Evolutionary conservation across 2,329 filamentous ascomycete genomes (phyloP), one percentile per base, ranked within the genome.

Genomic region (Phyllosticta citriasiana): DNA sequence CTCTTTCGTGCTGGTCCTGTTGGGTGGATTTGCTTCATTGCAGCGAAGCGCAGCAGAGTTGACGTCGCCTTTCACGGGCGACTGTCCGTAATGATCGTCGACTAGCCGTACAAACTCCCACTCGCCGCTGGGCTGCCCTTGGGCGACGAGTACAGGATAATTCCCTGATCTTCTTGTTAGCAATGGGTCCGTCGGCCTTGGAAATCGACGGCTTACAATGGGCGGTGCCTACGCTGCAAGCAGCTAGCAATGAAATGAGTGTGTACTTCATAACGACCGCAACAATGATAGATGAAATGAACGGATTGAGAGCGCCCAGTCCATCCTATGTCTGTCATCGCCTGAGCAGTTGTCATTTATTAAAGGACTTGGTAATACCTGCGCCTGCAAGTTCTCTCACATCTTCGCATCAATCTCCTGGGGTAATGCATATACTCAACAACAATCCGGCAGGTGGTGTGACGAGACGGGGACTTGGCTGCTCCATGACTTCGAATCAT

Each of bases 21-120:
- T 30, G 57, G 62, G 22, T 40, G 27, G 12, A 62, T 61, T 56
- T 26, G 52, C 52, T 19, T 53, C 9, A 24, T 57, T 12, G 59
- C 27, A 27, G 56, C 57, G 54, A 61, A 63, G 8, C 10, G 47
- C n/a, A 62, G 26, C 4, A 47, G 40, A 47, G 16, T 47, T n/a
- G 40, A 47, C 40, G 4, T 47, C 40, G 14, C 40, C 27, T 19
- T 54, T 30, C 19, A 54, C 27, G 14, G 24, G 27, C 27, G 24
- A 26, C n/a, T 26, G 53, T 30, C 53, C 53, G 19, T 54, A 26
- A 26, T 54, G 24, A 9, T 54, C 53, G 24, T 54, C n/a, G 26
- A 24, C 55, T 8, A 33, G 8, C 60, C 16, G 26, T 24, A 40
- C 55, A 51, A 33, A 53, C 60, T 19, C 40, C 27, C 25, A 62